A percentile compares a stretch with the other conserved stretches of the same genome.
phyloP scores from a whole-genome alignment of 345 rosid species.

The Citrus mangshanensis region DNA sequence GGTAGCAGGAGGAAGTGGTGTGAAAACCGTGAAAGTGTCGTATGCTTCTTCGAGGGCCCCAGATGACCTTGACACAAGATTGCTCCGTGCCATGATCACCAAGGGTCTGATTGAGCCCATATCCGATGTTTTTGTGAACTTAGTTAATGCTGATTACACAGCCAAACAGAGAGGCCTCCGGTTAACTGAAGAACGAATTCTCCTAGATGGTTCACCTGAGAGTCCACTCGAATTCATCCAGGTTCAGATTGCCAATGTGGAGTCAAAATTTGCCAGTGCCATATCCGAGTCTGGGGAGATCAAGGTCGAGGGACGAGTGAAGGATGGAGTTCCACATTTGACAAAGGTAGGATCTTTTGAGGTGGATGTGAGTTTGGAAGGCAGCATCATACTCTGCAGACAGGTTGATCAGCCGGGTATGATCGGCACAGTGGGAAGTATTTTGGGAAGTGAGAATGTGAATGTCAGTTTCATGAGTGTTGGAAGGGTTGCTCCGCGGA shows the following conservation, averaged over 20 bases:
- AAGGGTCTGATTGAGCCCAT: constrained; percentile 82
- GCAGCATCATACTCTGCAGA: constrained; percentile 70
- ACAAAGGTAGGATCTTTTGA: constrained; percentile 76
- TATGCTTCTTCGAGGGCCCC: constrained; percentile 78
- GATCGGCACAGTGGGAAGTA: constrained; percentile 73
- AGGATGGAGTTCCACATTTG: constrained; percentile 74
- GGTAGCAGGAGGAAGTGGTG: constrained; percentile 86
- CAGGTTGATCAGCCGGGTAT: constrained; percentile 88
- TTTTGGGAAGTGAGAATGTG: constrained; percentile 72
- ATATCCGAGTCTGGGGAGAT: constrained; percentile 72
- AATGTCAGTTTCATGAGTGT: constrained; percentile 86
- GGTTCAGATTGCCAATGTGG: constrained; percentile 75
- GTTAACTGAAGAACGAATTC: constrained; percentile 60
- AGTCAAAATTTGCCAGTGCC: constrained; percentile 73
- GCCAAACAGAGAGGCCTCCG: constrained; percentile 80
- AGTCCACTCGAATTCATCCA: constrained; percentile 65
- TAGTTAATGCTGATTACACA: constrained; percentile 78
- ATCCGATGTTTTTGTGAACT: constrained; percentile 64
- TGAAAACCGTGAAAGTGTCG: constrained; percentile 66
- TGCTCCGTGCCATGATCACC: constrained; percentile 78
- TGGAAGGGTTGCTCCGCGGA: constrained; percentile 80
- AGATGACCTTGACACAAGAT: constrained; percentile 83
- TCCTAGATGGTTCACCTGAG: constrained; percentile 68
- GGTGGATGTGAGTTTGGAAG: constrained; percentile 82
- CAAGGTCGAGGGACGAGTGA: constrained; percentile 67